Percentiles rank a stretch among this genome's conserved stretches.
Evolutionary conservation across 1,284 basidiomycete genomes (phyloP).

Genomic region (Taiwanofungus camphoratus): DNA sequence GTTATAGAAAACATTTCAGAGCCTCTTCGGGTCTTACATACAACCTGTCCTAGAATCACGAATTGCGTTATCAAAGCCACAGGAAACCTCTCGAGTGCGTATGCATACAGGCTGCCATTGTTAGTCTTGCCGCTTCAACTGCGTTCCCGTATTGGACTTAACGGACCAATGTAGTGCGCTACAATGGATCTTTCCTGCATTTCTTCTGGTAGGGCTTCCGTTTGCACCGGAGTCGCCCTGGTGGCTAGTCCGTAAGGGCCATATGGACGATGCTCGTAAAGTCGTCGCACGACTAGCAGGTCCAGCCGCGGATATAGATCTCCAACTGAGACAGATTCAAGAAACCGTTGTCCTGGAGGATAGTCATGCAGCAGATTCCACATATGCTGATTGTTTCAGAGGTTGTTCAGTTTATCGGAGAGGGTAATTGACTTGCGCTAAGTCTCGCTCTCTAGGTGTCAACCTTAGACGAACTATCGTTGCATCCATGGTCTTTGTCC

Average conservation of each 20-base stretch:
- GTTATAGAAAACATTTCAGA: not conserved
- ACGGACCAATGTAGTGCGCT: not conserved
- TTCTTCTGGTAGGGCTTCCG: constrained; percentile 7
- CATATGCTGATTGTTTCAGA: constrained; percentile 9
- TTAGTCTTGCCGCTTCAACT: not conserved
- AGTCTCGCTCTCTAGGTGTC: constrained; percentile 1
- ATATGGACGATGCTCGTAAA: constrained; percentile 4
- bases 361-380: constrained; percentile 5
- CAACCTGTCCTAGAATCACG: constrained; percentile 3
- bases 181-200: constrained; percentile 9
- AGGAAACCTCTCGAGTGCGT: constrained; percentile 4
- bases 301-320: constrained; percentile 1
- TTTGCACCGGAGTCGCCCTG: constrained; percentile 10
- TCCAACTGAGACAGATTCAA: constrained; percentile 8
- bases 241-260: constrained; percentile 10
- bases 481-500: constrained; percentile 9
- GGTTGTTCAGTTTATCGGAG: not conserved
- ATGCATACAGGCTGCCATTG: constrained; percentile 8
- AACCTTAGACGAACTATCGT: constrained; percentile 6
- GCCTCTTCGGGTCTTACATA: not conserved
- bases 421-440: not conserved
- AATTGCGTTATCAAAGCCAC: constrained; percentile 8
- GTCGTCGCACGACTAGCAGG: constrained; percentile 5
- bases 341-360: constrained; percentile 8
- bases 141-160: not conserved